Percentiles rank a stretch among this genome's conserved stretches.
Evolutionary conservation across 169 alveolate genomes (phyloP).

Genomic region (Blepharisma undulans): DNA sequence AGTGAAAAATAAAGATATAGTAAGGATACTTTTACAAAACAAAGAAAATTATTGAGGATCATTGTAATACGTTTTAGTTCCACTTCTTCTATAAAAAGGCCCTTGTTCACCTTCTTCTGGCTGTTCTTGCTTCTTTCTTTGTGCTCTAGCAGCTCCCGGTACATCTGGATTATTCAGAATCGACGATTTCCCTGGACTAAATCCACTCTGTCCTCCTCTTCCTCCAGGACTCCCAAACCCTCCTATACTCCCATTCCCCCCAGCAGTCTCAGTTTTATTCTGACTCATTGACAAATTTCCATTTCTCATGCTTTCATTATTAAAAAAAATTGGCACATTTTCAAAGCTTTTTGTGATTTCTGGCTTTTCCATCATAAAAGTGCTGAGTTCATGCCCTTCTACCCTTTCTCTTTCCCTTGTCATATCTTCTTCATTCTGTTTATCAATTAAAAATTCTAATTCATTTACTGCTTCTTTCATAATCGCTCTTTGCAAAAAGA

Average conservation of each 20-base stretch:
- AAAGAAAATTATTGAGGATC: background rate
- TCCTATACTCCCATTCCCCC: background rate
- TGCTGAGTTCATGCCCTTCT: background rate
- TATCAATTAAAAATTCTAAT: background rate
- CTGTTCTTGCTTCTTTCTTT: background rate
- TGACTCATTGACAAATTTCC: background rate
- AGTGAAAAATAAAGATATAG: no score
- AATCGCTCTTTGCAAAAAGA: background rate
- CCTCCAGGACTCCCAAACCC: background rate
- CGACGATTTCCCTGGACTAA: background rate
- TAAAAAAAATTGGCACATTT: background rate
- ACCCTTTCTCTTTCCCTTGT: background rate
- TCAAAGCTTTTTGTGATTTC: background rate
- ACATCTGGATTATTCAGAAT: background rate
- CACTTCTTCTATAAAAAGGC: background rate
- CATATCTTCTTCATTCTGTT: background rate
- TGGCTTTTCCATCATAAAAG: background rate
- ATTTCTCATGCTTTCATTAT: background rate
- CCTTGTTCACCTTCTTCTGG: background rate
- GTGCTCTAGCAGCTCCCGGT: background rate
- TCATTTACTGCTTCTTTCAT: conserved; percentile 4
- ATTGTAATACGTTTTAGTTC: background rate
- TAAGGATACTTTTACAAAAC: no score
- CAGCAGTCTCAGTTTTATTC: background rate
- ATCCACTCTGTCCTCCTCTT: background rate